Percentiles rank a stretch among this genome's conserved stretches.
These are phyloP conservation scores for Hansenula sp. DNA, from an alignment of 1,139 yeast genomes.

Conservation along the genomic window DNA sequence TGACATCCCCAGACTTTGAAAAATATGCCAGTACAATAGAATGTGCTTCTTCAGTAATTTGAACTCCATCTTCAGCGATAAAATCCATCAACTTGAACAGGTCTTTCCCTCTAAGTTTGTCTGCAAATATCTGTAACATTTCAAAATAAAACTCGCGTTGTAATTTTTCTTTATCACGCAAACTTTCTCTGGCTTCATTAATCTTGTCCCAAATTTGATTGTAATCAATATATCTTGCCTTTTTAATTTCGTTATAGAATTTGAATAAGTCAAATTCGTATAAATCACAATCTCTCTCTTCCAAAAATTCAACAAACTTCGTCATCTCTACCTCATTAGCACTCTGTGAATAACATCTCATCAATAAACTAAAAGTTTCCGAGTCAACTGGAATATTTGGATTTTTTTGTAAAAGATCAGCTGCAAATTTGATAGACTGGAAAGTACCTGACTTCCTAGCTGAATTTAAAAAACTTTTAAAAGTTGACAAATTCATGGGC, in stretches of 20 bases:
- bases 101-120: background rate
- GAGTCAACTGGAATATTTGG: conserved; percentile 15
- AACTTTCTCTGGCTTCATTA: background rate
- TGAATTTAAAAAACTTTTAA: conserved; percentile 14
- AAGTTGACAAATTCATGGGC: conserved; percentile 17
- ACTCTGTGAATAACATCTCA: conserved; percentile 8
- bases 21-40: background rate
- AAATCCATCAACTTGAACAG: background rate
- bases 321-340: conserved; percentile 11
- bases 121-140: background rate
- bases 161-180: background rate
- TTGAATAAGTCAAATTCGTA: background rate
- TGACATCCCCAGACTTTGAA: background rate
- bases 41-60: background rate
- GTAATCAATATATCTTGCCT: background rate
- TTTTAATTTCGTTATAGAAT: background rate
- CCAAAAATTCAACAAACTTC: conserved; percentile 8
- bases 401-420: conserved; percentile 15
- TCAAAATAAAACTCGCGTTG: background rate
- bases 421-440: conserved; percentile 14
- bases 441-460: conserved; percentile 14
- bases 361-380: conserved; percentile 10
- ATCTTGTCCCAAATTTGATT: background rate
- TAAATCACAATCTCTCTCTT: background rate
- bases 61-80: background rate